A percentile compares a stretch with the other conserved stretches of the same genome.
Evolutionary conservation across 257 asterid species (phyloP).

Genomic region (Solanum piurae): DNA sequence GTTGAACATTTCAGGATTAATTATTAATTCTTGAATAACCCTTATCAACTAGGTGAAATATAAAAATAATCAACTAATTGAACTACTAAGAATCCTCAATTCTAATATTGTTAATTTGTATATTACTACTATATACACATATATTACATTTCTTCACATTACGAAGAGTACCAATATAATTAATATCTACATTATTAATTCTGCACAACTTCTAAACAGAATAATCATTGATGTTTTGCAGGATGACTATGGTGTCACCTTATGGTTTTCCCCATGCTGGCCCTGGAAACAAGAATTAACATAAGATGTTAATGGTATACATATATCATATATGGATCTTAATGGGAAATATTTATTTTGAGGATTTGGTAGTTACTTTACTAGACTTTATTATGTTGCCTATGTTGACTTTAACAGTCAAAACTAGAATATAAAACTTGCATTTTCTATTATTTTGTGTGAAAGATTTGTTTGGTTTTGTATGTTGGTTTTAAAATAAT

Average conservation of each 20-base stretch:
- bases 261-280: background rate
- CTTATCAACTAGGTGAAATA: too few species aligned
- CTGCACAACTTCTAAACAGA: too few species aligned
- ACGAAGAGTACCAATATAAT: too few species aligned
- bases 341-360: background rate
- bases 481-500: too few species aligned
- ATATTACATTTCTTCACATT: background rate
- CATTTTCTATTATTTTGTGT: background rate
- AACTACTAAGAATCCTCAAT: too few species aligned
- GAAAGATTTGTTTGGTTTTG: background rate
- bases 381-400: background rate
- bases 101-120: too few species aligned
- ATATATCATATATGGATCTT: background rate
- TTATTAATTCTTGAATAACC: background rate
- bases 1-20: background rate
- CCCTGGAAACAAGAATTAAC: background rate
- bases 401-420: background rate
- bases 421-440: too few species aligned
- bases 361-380: background rate
- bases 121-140: too few species aligned
- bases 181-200: too few species aligned
- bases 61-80: too few species aligned
- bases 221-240: background rate
- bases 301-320: background rate
- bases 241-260: background rate